A percentile compares a stretch with the other conserved stretches of the same genome.
Evolutionary conservation across 768 basidiomycete species (phyloP).

Genomic region (Agrocybe pediades): DNA sequence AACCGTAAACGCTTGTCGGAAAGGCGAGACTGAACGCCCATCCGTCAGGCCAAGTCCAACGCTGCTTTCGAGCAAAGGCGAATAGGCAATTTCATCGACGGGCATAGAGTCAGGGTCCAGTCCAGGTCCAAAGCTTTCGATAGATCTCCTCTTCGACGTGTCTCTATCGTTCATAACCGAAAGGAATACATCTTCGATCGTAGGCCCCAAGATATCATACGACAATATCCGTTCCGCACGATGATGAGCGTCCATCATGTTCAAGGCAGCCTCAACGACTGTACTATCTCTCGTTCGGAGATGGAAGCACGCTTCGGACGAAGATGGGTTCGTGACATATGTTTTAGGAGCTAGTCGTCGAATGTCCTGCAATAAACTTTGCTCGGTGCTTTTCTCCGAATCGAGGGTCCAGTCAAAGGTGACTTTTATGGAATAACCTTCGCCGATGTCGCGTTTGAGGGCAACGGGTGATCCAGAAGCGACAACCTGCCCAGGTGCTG

Average conservation of each 20-base stretch:
- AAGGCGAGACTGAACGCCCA: slow-evolving; percentile 55
- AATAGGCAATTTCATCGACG: slow-evolving; percentile 26
- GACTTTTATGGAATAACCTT: slow-evolving; percentile 69
- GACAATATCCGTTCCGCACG: slow-evolving; percentile 40
- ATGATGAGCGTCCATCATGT: slow-evolving; percentile 50
- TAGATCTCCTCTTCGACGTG: slow-evolving; percentile 19
- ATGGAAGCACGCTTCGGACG: slow-evolving; percentile 51
- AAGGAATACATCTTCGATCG: slow-evolving; percentile 84
- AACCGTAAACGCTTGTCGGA: slow-evolving; percentile 70
- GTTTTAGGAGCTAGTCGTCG: slow-evolving; percentile 46
- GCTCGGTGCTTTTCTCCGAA: slow-evolving; percentile 27
- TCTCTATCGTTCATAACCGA: slow-evolving; percentile 59
- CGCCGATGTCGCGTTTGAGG: slow-evolving; percentile 71
- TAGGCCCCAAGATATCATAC: slow-evolving; percentile 71
- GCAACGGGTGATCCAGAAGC: slow-evolving; percentile 74
- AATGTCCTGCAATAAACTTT: slow-evolving; percentile 43
- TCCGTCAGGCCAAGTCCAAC: slow-evolving; percentile 33
- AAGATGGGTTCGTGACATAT: slow-evolving; percentile 42
- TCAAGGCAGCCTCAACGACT: slow-evolving; percentile 57
- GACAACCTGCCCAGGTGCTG: slow-evolving; percentile 73
- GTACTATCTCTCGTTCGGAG: slow-evolving; percentile 61
- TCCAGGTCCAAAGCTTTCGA: slow-evolving; percentile 16
- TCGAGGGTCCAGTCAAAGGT: slow-evolving; percentile 35
- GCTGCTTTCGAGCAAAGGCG: slow-evolving; percentile 12
- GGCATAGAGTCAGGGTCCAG: slow-evolving; percentile 19